Percentiles rank a stretch among this genome's conserved stretches.
Conservation (phyloP, 1,284 basidiomycete species). For the Lentinula novae-zelandiae region DNA sequence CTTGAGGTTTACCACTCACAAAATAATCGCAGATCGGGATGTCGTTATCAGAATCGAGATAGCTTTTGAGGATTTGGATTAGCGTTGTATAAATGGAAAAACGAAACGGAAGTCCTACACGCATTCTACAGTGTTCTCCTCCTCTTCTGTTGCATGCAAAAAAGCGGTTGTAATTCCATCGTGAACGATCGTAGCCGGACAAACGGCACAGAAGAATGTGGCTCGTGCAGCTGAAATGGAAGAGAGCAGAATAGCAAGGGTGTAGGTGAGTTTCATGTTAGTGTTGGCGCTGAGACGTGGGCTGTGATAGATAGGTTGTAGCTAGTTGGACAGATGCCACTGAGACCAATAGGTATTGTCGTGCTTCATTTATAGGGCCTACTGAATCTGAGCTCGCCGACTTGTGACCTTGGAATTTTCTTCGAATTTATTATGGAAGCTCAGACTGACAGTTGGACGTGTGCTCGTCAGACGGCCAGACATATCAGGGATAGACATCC, state of each 20-base stretch:
- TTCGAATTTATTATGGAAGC: neutral
- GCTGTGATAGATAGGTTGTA: neutral
- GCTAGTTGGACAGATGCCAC: neutral
- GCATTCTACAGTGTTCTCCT: neutral
- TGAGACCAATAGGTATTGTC: neutral
- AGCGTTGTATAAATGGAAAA: neutral
- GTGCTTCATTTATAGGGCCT: neutral
- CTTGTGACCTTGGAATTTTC: too few species aligned
- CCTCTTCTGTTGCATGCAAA: neutral
- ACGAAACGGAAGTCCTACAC: neutral
- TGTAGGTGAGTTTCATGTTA: neutral
- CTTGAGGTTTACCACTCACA: neutral
- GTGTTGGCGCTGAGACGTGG: neutral
- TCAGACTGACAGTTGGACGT: neutral
- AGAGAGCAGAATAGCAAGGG: neutral
- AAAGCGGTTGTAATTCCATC: neutral
- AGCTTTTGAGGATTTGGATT: neutral
- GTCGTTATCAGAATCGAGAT: neutral
- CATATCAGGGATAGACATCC: neutral
- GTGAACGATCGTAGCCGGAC: neutral
- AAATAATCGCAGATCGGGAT: neutral
- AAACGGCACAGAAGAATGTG: neutral
- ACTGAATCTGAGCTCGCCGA: neutral
- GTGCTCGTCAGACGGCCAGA: neutral
- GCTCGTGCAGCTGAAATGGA: neutral